These are phyloP conservation scores for Endocladia muricata DNA, from an alignment of 31 red algal species.

Conservation along the genomic window DNA sequence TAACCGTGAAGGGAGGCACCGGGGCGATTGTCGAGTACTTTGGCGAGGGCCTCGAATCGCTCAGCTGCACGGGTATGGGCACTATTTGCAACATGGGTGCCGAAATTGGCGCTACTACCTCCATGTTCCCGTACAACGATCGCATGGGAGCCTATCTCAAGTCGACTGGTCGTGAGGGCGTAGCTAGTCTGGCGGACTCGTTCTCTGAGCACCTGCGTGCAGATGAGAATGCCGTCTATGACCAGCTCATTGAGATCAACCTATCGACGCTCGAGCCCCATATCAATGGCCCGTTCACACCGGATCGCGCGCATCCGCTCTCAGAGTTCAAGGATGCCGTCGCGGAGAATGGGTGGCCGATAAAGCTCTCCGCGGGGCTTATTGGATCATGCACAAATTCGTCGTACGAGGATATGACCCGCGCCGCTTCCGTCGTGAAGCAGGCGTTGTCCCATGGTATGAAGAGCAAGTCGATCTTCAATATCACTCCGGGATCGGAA, in stretches of 20 bases:
- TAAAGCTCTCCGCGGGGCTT: constrained; percentile 77
- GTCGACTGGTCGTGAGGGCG: constrained; percentile 76
- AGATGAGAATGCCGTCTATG: constrained; percentile 91
- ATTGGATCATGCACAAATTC: constrained; percentile 99
- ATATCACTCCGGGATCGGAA: constrained; percentile 96
- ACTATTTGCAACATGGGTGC: constrained; percentile 99
- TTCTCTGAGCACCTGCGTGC: constrained; percentile 76
- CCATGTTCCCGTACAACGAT: constrained; percentile 94
- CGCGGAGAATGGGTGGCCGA: constrained; percentile 83
- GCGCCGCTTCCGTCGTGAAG: constrained; percentile 82
- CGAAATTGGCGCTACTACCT: constrained; percentile 99
- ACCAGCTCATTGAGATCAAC: constrained; percentile 97
- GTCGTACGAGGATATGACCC: constrained; percentile 97
- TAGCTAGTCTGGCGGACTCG: constrained; percentile 77
- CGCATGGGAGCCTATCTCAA: constrained; percentile 95
- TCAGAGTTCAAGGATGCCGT: constrained; percentile 80
- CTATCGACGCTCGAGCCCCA: constrained; percentile 87
- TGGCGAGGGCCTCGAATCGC: constrained; percentile 92
- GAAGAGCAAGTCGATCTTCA: constrained; percentile 93
- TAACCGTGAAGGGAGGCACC: constrained; percentile 99
- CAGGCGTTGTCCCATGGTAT: constrained; percentile 83
- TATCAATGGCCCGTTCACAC: constrained; percentile 99
- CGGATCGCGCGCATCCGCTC: constrained; percentile 91
- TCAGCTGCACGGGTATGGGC: constrained; percentile 98
- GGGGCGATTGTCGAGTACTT: constrained; percentile 99